Percentiles rank a stretch among this genome's conserved stretches.
Conservation (phyloP, 495 filamentous ascomycete genomes). For the Penicillium longicatenatum region DNA sequence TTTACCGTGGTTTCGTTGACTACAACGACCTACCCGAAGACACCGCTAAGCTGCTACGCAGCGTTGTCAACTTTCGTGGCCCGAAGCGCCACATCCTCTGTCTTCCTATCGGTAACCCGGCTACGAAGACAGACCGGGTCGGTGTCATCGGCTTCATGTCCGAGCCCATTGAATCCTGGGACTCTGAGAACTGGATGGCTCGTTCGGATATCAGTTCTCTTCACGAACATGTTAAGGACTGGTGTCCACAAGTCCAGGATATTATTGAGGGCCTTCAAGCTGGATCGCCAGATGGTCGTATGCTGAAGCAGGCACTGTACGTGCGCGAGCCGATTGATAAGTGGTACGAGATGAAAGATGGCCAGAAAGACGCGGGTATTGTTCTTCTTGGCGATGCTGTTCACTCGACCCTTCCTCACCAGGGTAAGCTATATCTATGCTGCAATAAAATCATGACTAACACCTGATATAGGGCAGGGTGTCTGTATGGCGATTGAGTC, state of each 20-base stretch:
- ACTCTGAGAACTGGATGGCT: constrained; percentile 37
- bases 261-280: constrained; percentile 27
- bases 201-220: constrained; percentile 31
- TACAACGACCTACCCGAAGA: constrained; percentile 29
- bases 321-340: constrained; percentile 30
- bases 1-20: constrained; percentile 53
- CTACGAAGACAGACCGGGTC: constrained; percentile 27
- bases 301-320: constrained; percentile 35
- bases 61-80: constrained; percentile 33
- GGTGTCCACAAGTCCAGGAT: constrained; percentile 35
- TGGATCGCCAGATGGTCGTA: constrained; percentile 25
- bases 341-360: constrained; percentile 33
- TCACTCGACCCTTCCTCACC: constrained; percentile 35
- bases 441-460: constrained; percentile 6
- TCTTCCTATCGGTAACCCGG: constrained; percentile 30
- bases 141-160: constrained; percentile 35
- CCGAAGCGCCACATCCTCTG: constrained; percentile 28
- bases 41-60: constrained; percentile 28
- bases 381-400: constrained; percentile 32
- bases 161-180: constrained; percentile 31
- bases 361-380: constrained; percentile 25
- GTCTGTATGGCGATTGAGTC: constrained; percentile 37
- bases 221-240: constrained; percentile 33
- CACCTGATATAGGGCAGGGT: constrained; percentile 22
- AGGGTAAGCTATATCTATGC: constrained; percentile 20